Evolutionary conservation across 129 eudicot genomes (phyloP), one percentile per base, ranked within the genome.

Genomic region (Chrysanthemum makinoi): DNA sequence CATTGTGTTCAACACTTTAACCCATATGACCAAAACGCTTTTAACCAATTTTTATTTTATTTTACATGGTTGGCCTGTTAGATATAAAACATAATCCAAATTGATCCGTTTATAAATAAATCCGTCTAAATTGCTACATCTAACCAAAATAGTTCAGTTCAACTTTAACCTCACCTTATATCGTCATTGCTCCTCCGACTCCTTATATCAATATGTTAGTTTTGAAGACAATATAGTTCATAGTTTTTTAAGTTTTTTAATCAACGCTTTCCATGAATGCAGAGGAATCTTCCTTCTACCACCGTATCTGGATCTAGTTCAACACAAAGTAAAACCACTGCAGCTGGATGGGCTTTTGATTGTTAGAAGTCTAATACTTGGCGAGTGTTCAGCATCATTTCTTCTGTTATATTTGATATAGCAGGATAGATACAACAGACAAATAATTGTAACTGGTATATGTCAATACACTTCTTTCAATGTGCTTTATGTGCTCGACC

Each of bases 331-430:
- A 87, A 86, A 74, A 74, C 76, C 75, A 78, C 83, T 59, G 98
- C 90, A 56, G 96, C 97, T 46, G 99, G 99, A 75, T 95, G 99
- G 99, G 97, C 99, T 95, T 95, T 75, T 95, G 85, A 94, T 49
- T 53, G 19, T 35, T 1, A 24, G 22, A 30, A 43, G 20, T 82
- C 74, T 62, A 24, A 68, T n/a, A 24, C 20, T 10, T 55, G 72
- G 57, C 3, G 47, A 55, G 77, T 69, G 33, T 62, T 62, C 20
- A 20, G 20, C 69, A 47, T 78, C 54, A 68, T 81, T 76, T 77
- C 54, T 49, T 33, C 51, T 70, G 80, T 83, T 77, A 71, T 70
- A 63, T 73, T 73, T 14, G 65, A 52, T 43, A 75, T 68, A 69
- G 69, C 39, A 66, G 64, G 68, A 73, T 59, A 75, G 44, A 82